Base-by-base conservation (phyloP, 345 rosid species). In the Euphorbia lathyris region DNA sequence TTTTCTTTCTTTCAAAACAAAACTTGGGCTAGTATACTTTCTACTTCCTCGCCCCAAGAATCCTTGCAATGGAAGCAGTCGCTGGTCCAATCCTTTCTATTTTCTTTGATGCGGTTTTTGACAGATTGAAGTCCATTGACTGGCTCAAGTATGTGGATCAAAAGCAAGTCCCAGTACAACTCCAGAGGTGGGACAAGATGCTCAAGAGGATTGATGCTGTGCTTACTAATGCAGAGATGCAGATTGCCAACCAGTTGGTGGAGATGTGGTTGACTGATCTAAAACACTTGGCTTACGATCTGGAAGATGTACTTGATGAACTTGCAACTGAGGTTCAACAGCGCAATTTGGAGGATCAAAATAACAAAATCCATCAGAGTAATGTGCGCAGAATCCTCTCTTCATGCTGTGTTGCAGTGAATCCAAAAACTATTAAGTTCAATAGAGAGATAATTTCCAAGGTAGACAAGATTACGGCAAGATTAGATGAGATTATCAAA, bases 231-330 rank as follows among this genome's bases (percentile, higher is more conserved):
- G 38, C 38, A 34, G 38, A 34, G 38, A 34, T 34, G 38, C 38
- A 34, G 38, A 34, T 7, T 7, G 7, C 38, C 38, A 34, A 34
- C 3, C 38, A 7, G 38, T 34, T 7, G 4, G 78, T 78, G 32
- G 30, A 19, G 45, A 38, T 1, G 0, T 78, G 85, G 82, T 60
- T 78, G 26, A 23, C 38, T 34, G 38, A 34, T 34, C 38, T 34
- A 2, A 34, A 47, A 51, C 55, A 72, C 51, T 43, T 76, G 70
- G 80, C 82, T 19, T 71, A 76, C 8, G 77, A 78, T 14, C 13
- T 58, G 0, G 72, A 78, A 1, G 76, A 73, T 14, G 16, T 82
- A 0, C 36, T 73, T 9, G 81, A 76, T 4, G 77, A 74, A 36
- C 61, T 79, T 4, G 22, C 56, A 29, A 27, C 63, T 1, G 66